phyloP scores from a whole-genome alignment of 345 rosid species.

The Populus nigra region DNA sequence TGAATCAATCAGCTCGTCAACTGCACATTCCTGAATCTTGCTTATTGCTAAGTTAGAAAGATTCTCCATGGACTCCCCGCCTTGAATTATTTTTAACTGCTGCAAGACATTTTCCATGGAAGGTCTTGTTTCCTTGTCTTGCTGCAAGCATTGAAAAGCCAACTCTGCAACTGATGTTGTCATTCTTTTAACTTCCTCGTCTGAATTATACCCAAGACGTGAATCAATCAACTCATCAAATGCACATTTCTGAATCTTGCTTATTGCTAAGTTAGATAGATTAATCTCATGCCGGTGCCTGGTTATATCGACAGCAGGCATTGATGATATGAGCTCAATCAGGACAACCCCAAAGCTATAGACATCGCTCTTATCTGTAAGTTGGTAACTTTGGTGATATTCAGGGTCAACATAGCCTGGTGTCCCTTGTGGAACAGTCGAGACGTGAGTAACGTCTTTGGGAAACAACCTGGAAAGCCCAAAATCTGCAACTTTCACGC shows the following conservation, averaged over 20 bases:
- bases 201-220: constrained; percentile 8
- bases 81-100: constrained; percentile 8
- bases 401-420: constrained; percentile 28
- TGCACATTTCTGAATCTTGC: constrained; percentile 7
- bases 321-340: constrained; percentile 21
- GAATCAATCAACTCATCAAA: constrained; percentile 17
- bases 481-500: constrained; percentile 27
- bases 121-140: constrained; percentile 19
- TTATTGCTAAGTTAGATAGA: constrained; percentile 9
- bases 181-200: constrained; percentile 15
- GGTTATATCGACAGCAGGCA: constrained; percentile 18
- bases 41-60: constrained; percentile 7
- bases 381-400: constrained; percentile 18
- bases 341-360: constrained; percentile 27
- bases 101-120: constrained; percentile 16
- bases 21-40: constrained; percentile 8
- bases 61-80: constrained; percentile 20
- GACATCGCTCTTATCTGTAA: constrained; percentile 25
- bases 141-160: constrained; percentile 22
- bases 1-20: constrained; percentile 16
- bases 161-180: constrained; percentile 11
- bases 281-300: constrained; percentile 16
- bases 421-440: constrained; percentile 24
- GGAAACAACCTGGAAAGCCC: constrained; percentile 26
- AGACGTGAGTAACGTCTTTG: constrained; percentile 19